Conservation (phyloP, 2,329 filamentous ascomycete genomes). For the Penicillium frequentans region DNA sequence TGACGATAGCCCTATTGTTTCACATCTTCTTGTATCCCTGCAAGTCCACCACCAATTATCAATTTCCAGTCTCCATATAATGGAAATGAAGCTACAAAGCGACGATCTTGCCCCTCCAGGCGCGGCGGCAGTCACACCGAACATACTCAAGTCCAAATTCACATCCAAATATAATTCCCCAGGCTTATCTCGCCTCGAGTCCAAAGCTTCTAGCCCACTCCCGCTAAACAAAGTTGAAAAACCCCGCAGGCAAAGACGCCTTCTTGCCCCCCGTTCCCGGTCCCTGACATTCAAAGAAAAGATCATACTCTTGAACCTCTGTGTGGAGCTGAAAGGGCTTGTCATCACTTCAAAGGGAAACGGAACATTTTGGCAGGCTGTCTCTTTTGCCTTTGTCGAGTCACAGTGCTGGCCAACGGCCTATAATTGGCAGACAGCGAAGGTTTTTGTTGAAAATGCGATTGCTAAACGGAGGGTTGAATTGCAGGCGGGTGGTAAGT, state of each 20-base stretch:
- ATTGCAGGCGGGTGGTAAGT: too few species aligned
- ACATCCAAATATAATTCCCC: not conserved
- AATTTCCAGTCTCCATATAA: not conserved
- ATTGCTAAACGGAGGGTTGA: not conserved
- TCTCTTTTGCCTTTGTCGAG: too few species aligned
- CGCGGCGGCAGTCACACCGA: too few species aligned
- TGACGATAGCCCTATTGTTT: too few species aligned
- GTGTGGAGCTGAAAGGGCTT: not conserved
- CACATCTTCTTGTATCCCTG: too few species aligned
- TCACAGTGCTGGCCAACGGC: too few species aligned
- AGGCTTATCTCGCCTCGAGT: not conserved
- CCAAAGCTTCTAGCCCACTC: not conserved
- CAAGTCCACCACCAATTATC: too few species aligned
- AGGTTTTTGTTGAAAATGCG: not conserved
- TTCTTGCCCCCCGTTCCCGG: not conserved
- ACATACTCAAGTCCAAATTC: not conserved
- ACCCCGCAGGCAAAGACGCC: not conserved
- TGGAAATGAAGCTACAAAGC: not conserved
- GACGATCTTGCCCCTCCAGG: not conserved
- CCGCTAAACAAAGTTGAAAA: not conserved
- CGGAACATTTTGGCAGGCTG: too few species aligned
- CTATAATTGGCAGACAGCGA: not conserved
- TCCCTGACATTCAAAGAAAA: not conserved
- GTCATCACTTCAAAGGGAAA: too few species aligned
- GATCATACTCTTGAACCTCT: not conserved